Percentiles rank a stretch among this genome's conserved stretches.
Conservation (phyloP, 1,284 basidiomycete genomes). For the Cutaneotrichosporon sp. region DNA sequence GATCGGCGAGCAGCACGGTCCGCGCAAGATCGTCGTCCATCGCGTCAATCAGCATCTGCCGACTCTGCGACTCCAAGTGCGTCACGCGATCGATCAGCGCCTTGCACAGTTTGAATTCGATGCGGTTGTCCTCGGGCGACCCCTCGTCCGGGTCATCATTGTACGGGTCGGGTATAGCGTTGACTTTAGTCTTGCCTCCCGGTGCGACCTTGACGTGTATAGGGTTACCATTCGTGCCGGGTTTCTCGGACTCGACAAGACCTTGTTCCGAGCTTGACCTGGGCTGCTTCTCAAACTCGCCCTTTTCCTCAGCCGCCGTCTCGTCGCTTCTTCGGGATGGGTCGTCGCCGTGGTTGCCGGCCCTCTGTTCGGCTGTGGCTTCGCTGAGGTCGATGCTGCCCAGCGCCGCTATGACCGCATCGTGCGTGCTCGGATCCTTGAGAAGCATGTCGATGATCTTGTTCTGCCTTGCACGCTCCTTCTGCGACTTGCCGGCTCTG, state of each 20-base stretch:
- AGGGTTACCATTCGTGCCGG: not conserved
- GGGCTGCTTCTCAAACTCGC: not conserved
- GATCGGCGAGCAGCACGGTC: constrained; percentile 39
- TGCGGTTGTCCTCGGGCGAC: not conserved
- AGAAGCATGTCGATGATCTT: not conserved
- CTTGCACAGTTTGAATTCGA: constrained; percentile 28
- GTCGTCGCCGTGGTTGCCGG: constrained; percentile 1
- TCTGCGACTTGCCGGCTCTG: not conserved
- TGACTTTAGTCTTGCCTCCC: too few species aligned
- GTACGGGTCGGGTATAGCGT: not conserved
- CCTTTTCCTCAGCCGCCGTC: not conserved
- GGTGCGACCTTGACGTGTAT: too few species aligned
- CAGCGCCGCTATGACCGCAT: not conserved
- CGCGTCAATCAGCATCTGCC: constrained; percentile 39
- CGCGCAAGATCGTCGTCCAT: constrained; percentile 39
- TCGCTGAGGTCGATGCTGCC: not conserved
- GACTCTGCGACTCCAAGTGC: constrained; percentile 35
- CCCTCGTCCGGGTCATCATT: not conserved
- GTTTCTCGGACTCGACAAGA: not conserved
- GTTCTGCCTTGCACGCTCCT: not conserved
- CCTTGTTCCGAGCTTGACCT: not conserved
- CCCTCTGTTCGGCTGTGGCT: not conserved
- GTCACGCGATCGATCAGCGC: constrained; percentile 33
- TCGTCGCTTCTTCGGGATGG: not conserved
- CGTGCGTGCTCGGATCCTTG: not conserved